phyloP scores from a whole-genome alignment of 768 basidiomycete genomes.

The Boletus rex-veris region DNA sequence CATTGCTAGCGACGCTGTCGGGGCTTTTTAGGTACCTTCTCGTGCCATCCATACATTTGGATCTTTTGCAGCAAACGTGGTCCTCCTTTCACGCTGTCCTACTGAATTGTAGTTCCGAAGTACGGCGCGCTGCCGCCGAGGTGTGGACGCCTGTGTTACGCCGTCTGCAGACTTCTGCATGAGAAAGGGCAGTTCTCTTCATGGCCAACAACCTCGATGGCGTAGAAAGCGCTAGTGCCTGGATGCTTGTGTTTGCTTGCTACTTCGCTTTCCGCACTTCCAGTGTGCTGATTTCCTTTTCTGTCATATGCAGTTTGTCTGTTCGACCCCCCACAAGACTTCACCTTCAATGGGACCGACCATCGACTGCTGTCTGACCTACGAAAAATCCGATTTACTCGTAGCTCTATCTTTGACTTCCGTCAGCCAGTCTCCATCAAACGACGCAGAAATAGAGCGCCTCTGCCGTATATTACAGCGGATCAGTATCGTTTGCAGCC shows the following conservation, averaged over 20 bases:
- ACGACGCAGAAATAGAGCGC: slow-evolving; percentile 31
- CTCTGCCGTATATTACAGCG: slow-evolving; percentile 55
- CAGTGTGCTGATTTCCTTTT: not conserved
- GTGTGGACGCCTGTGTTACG: slow-evolving; percentile 82
- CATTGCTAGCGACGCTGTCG: slow-evolving; percentile 65
- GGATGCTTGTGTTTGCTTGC: slow-evolving; percentile 74
- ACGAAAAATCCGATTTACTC: slow-evolving; percentile 41
- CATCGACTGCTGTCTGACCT: slow-evolving; percentile 50
- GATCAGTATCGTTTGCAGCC: slow-evolving; percentile 51
- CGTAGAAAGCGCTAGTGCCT: too few relatives aligned
- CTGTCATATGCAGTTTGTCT: slow-evolving; percentile 55
- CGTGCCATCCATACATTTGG: slow-evolving; percentile 53
- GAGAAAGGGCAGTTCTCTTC: slow-evolving; percentile 53
- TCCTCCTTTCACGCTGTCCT: slow-evolving; percentile 44
- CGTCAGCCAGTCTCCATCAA: slow-evolving; percentile 1
- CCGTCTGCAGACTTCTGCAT: slow-evolving; percentile 57
- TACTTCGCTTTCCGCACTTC: slow-evolving; percentile 2
- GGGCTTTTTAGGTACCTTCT: slow-evolving; percentile 70
- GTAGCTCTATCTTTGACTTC: slow-evolving; percentile 36
- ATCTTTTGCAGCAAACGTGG: slow-evolving; percentile 63
- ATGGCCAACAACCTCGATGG: slow-evolving; percentile 50
- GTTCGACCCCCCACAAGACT: slow-evolving; percentile 76
- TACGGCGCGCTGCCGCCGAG: slow-evolving; percentile 77
- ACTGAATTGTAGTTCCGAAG: slow-evolving; percentile 61
- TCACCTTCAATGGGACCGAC: slow-evolving; percentile 58